Evolutionary conservation across 2,329 filamentous ascomycete genomes (phyloP).

Genomic region (Diplodia sapinea): DNA sequence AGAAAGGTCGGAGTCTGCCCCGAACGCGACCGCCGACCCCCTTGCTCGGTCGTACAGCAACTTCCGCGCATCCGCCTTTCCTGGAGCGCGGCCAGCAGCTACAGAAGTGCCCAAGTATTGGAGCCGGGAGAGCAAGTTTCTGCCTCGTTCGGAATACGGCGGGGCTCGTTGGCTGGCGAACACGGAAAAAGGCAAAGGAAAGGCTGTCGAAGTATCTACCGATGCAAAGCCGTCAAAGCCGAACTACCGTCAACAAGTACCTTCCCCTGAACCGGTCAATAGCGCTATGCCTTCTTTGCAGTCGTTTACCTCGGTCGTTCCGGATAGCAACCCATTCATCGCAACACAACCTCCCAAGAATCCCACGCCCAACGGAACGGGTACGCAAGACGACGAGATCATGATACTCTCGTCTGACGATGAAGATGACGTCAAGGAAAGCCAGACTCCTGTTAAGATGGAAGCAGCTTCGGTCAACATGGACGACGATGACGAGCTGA

Average conservation of each 20-base stretch:
- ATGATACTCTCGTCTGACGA: slow-evolving; percentile 28
- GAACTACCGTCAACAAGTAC: background rate
- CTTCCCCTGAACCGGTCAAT: background rate
- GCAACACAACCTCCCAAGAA: background rate
- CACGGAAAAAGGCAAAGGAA: slow-evolving; percentile 20
- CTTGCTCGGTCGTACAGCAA: slow-evolving; percentile 26
- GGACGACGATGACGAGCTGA: slow-evolving; percentile 7
- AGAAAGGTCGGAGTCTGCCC: background rate
- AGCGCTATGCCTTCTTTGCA: background rate
- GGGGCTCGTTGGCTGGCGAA: slow-evolving; percentile 30
- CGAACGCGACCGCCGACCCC: slow-evolving; percentile 4
- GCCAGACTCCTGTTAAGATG: background rate
- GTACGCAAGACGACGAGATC: slow-evolving; percentile 7
- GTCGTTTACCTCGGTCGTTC: slow-evolving; percentile 4
- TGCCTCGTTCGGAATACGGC: slow-evolving; percentile 31
- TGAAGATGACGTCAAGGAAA: slow-evolving; percentile 4
- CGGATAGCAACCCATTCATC: slow-evolving; percentile 18
- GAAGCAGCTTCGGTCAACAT: background rate
- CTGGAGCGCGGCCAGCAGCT: background rate
- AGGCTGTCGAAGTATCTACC: background rate
- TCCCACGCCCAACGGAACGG: slow-evolving; percentile 3
- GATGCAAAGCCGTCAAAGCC: background rate
- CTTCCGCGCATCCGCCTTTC: slow-evolving; percentile 26
- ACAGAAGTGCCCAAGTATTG: slow-evolving; percentile 21
- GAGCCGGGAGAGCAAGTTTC: slow-evolving; percentile 30